These are phyloP conservation scores for Tolypocladium paradoxum DNA, from an alignment of 2,329 filamentous ascomycete genomes.

Conservation along the genomic window DNA sequence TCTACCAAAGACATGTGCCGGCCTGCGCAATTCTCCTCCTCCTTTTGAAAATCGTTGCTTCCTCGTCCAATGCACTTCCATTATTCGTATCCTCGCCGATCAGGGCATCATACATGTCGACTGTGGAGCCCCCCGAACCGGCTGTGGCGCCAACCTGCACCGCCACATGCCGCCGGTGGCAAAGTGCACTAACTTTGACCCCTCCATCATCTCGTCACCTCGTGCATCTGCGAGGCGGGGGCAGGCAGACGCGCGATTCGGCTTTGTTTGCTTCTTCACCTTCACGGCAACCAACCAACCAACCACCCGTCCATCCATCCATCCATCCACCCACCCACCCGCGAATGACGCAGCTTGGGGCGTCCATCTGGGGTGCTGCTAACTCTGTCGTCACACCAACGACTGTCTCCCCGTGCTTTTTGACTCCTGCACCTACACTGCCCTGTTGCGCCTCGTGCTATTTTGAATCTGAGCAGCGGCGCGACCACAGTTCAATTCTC, in stretches of 20 bases:
- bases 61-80: not conserved
- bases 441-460: not conserved
- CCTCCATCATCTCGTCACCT: not conserved
- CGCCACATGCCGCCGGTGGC: not conserved
- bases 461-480: not conserved
- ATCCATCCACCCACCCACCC: not conserved
- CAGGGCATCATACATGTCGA: no score
- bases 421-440: not conserved
- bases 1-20: no score
- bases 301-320: not conserved
- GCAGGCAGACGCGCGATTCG: not conserved
- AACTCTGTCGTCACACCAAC: not conserved
- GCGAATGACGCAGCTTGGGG: not conserved
- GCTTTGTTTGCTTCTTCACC: not conserved
- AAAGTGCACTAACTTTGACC: not conserved
- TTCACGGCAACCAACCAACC: not conserved
- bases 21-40: no score
- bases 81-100: no score
- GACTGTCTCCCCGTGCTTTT: not conserved
- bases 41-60: no score
- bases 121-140: no score
- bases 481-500: not conserved
- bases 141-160: not conserved
- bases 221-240: no score
- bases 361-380: not conserved